Conservation (phyloP, 768 basidiomycete species). For the Termitomyces sp. region DNA sequence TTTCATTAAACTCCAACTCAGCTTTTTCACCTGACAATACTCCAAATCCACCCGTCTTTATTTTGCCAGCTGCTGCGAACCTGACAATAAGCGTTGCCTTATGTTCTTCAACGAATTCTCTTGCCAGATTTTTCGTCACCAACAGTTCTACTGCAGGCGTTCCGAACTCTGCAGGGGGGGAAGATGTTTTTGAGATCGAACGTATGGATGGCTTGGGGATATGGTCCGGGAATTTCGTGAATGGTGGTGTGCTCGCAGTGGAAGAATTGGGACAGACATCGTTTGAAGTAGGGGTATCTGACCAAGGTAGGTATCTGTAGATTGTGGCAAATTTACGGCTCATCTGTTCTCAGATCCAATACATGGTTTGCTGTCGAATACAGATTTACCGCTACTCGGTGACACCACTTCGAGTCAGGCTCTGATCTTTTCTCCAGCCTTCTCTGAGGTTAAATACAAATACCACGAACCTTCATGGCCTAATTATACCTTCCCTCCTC, state of each 20-base stretch:
- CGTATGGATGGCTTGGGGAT: constrained; percentile 44
- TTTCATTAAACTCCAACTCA: constrained; percentile 32
- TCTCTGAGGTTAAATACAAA: constrained; percentile 21
- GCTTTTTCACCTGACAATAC: constrained; percentile 24
- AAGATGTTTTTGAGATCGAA: constrained; percentile 42
- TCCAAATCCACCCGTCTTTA: constrained; percentile 32
- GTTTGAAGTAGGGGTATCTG: constrained; percentile 58
- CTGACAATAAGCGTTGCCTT: constrained; percentile 46
- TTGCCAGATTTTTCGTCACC: constrained; percentile 55
- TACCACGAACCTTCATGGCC: constrained; percentile 48
- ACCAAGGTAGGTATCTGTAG: constrained; percentile 25
- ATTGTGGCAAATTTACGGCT: background rate
- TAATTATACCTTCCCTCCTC: constrained; percentile 68
- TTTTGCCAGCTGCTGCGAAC: constrained; percentile 32
- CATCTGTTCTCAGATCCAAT: constrained; percentile 34
- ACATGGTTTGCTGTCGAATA: constrained; percentile 33
- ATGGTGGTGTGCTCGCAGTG: constrained; percentile 51
- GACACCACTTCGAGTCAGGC: constrained; percentile 74
- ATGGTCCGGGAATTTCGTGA: constrained; percentile 41
- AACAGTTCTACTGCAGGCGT: constrained; percentile 35
- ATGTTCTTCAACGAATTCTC: constrained; percentile 30
- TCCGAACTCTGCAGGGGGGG: constrained; percentile 33
- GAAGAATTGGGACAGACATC: constrained; percentile 32
- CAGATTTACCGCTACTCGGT: constrained; percentile 51
- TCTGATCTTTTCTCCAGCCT: constrained; percentile 64